Evolutionary conservation across 495 filamentous ascomycete genomes (phyloP), one percentile per base, ranked within the genome.

Genomic region (Trichoderma asperelloides): DNA sequence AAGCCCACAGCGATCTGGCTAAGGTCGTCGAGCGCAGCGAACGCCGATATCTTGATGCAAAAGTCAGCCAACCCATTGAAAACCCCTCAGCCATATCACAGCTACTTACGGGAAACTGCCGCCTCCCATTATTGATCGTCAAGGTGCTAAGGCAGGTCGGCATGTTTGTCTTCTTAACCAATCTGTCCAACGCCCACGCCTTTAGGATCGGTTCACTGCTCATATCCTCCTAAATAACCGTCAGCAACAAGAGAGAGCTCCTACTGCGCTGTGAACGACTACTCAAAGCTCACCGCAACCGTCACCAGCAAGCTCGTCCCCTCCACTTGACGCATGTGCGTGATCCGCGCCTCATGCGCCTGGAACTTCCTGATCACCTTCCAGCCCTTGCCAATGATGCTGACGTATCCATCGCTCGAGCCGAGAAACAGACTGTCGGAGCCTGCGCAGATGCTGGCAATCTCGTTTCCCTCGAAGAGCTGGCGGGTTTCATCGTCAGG

Each of bases 1-100:
- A 98, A 98, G 21, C 96, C 95, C 13, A 98, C 88, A 27, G 93
- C 95, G 8, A 97, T 84, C 79, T 97, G 94, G 11, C 91, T 91
- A 16, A 98, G 81, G 74, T 96, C 91, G 49, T 90, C 88, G 39
- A 96, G 84, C 7, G 89, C 88, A 21, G 92, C 85, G 76, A 98
- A 96, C 15, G 93, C 92, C 27, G 93, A 95, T 33, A 97, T 91
- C 91, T 96, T 69, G 28, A n/a, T 16, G 9, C 15, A 37, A 16
- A 21, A 43, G 15, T n/a, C 16, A 45, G 16, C 45, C 49, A 68
- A 73, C 66, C 27, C 55, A 71, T 37, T 7, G 18, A 21, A 21
- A 11, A 23, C 11, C 47, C 18, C n/a, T 1, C 0, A 3, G 3
- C 23, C 18, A 21, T 25, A 2, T 3, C 5, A 51, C 4, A 0